A percentile compares a stretch with the other conserved stretches of the same genome.
Conservation (phyloP, 1,284 basidiomycete species). For the Salmacisia buchloeana region DNA sequence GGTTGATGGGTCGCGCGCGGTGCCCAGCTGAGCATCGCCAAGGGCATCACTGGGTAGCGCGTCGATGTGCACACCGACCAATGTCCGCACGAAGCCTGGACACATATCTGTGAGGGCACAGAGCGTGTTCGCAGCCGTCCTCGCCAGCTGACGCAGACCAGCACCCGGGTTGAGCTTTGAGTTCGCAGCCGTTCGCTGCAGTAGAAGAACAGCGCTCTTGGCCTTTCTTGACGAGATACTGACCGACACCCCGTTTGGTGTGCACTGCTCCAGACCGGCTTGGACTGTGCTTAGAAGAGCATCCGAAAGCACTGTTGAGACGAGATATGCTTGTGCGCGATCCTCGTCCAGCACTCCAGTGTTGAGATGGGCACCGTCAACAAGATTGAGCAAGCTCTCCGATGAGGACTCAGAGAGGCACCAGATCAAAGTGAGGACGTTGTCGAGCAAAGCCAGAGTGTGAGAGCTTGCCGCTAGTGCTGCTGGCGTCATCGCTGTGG, state of each 20-base stretch:
- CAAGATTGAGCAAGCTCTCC: not conserved
- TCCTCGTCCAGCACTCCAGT: not conserved
- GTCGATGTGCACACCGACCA: not conserved
- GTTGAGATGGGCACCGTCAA: conserved; percentile 3
- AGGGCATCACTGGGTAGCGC: too few species aligned
- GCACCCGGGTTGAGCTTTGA: not conserved
- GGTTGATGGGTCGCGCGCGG: not conserved
- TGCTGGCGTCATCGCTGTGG: conserved; percentile 7
- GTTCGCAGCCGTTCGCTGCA: not conserved
- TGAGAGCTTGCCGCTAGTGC: conserved; percentile 11
- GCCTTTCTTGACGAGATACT: not conserved
- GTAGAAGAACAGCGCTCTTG: too few species aligned
- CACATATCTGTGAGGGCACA: not conserved
- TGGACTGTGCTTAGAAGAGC: not conserved
- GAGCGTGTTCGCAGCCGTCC: conserved; percentile 6
- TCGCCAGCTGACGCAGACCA: not conserved
- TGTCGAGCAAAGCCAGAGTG: conserved; percentile 9
- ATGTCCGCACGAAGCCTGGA: conserved; percentile 3
- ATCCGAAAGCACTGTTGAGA: not conserved
- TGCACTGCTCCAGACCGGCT: not conserved
- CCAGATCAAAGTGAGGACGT: conserved; percentile 15
- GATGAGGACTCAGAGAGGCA: conserved; percentile 9
- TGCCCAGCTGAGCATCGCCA: not conserved
- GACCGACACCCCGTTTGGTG: too few species aligned
- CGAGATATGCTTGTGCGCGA: not conserved